A percentile compares a stretch with the other conserved stretches of the same genome.
phyloP scores from a whole-genome alignment of 2,329 filamentous ascomycete species.

The Sclerotinia spermophila region DNA sequence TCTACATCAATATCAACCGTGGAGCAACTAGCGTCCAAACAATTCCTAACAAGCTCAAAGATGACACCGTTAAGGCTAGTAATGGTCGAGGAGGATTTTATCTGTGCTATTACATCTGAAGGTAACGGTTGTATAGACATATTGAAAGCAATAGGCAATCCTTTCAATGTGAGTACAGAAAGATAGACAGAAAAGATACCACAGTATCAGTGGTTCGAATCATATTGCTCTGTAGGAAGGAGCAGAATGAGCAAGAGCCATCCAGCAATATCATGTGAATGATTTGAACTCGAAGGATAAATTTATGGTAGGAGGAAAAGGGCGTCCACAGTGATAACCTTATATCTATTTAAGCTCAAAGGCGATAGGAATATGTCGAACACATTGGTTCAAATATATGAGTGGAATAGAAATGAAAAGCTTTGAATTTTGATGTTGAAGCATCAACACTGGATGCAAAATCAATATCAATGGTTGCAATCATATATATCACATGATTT shows the following conservation, averaged over 20 bases:
- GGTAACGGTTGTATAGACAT: constrained; percentile 67
- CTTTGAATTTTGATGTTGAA: not conserved
- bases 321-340: not conserved
- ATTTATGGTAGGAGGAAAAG: not conserved
- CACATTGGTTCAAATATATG: not conserved
- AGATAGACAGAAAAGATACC: not conserved
- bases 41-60: constrained; percentile 73
- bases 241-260: constrained; percentile 13
- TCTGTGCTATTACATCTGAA: constrained; percentile 66
- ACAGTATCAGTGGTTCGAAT: not conserved
- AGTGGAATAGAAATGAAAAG: not conserved
- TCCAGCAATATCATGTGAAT: not conserved
- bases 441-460: not conserved
- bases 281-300: not conserved
- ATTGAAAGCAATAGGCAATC: not conserved
- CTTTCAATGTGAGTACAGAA: no score
- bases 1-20: constrained; percentile 70
- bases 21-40: constrained; percentile 72
- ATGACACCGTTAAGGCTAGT: constrained; percentile 69
- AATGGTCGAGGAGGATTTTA: constrained; percentile 81
- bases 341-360: not conserved
- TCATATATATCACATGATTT: not conserved
- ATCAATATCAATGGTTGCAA: not conserved
- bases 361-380: not conserved
- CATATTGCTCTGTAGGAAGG: not conserved